phyloP scores from a whole-genome alignment of 805 yeast genomes.

The Myxozyma mucilagina region DNA sequence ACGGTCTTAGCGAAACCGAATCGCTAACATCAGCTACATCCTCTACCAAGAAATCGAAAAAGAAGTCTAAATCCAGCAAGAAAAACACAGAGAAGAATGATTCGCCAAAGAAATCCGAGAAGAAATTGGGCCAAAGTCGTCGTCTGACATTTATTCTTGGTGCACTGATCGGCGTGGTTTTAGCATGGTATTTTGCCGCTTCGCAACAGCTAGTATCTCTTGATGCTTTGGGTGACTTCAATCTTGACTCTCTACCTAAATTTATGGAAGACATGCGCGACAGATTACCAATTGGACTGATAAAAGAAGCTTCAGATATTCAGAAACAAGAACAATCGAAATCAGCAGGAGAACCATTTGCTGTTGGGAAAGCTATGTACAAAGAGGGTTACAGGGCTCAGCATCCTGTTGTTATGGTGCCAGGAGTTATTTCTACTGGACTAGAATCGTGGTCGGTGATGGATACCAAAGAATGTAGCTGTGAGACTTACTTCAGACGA shows the following conservation, averaged over 20 bases:
- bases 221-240: constrained; percentile 53
- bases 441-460: constrained; percentile 88
- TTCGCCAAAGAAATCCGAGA: neutral
- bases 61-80: neutral
- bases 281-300: constrained; percentile 64
- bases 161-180: constrained; percentile 63
- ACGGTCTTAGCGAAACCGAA: neutral
- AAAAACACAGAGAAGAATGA: neutral
- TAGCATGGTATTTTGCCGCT: constrained; percentile 65
- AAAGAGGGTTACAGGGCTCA: constrained; percentile 55
- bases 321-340: constrained; percentile 45
- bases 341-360: constrained; percentile 69
- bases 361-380: constrained; percentile 72
- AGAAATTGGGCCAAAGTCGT: constrained; percentile 13
- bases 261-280: constrained; percentile 73
- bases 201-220: constrained; percentile 46
- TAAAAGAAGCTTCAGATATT: constrained; percentile 59
- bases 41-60: neutral
- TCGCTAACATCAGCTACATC: neutral
- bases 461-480: constrained; percentile 77
- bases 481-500: constrained; percentile 81
- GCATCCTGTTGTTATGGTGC: constrained; percentile 83
- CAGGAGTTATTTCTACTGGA: constrained; percentile 95
- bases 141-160: constrained; percentile 47
- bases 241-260: constrained; percentile 58